Evolutionary conservation across 352 stramenopile species (phyloP), one percentile per base, ranked within the genome.

Genomic region (Blastocystis sp.): DNA sequence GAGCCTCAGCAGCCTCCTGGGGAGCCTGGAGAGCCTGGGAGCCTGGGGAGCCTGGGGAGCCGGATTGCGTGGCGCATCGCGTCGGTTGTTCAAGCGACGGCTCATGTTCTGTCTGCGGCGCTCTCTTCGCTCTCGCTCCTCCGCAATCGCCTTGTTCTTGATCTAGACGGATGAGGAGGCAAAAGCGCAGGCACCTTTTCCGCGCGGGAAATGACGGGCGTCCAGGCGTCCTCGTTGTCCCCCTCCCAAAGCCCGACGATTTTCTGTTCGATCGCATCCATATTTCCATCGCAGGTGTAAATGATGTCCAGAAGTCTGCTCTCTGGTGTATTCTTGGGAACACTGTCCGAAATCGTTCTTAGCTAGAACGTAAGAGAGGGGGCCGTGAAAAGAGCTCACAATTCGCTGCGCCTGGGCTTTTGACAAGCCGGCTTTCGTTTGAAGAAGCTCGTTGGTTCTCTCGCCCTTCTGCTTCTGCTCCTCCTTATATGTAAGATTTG

Each of bases 401-500:
- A 84, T 66, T 56, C 74, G 74, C 66, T 84, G 52, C 17, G 74
- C 74, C 48, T 70, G 10, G 11, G 17, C 38, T 41, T 11, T 69
- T 69, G 74, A 84, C 2, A 84, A 3, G 19, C 10, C 48, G 14
- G 11, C 34, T 14, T 69, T 52, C 34, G 74, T 40, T 48, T n/a
- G 40, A 19, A 84, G 43, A 48, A 84, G 74, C 48, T 84, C 74
- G 10, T 64, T 28, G 4, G 60, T 48, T 62, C 74, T 67, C 53
- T 84, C 74, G 2, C 53, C 74, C 34, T 84, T 21, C 66, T 56
- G 40, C 14, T 56, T 84, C 38, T 69, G 10, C 69, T 84, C 74
- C 41, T 84, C 74, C 23, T 84, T 84, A 67, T 67, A n/a, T 56
- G 23, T 28, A 14, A 43, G 11, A 67, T 84, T 84, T 84, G 74